phyloP scores from a whole-genome alignment of 495 filamentous ascomycete species.

The Pyrenula massariospora region DNA sequence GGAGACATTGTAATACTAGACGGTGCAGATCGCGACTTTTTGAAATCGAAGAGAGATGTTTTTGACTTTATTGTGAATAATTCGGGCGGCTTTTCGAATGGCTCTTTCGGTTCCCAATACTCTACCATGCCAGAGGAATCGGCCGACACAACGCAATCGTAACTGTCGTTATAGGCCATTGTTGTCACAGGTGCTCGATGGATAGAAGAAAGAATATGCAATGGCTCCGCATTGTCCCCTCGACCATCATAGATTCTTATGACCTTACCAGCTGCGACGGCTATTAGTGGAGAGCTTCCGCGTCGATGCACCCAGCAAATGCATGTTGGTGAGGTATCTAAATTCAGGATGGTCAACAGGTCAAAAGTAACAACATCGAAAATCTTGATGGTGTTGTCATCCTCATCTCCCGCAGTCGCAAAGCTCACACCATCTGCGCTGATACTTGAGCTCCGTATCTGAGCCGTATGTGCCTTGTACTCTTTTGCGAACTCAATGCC shows the following conservation, averaged over 20 bases:
- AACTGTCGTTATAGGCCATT: constrained; percentile 81
- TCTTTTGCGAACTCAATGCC: constrained; percentile 97
- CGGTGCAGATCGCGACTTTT: constrained; percentile 81
- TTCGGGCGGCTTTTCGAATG: constrained; percentile 81
- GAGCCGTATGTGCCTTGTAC: constrained; percentile 79
- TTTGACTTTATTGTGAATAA: constrained; percentile 88
- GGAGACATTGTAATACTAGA: constrained; percentile 80
- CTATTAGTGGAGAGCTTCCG: constrained; percentile 78
- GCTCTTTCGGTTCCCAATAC: constrained; percentile 73
- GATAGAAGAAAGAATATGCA: constrained; percentile 62
- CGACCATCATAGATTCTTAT: constrained; percentile 84
- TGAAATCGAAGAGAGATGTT: constrained; percentile 93
- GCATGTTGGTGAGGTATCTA: constrained; percentile 63
- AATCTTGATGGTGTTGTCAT: constrained; percentile 82
- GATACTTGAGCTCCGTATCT: constrained; percentile 69
- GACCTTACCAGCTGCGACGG: constrained; percentile 68
- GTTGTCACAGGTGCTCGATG: constrained; percentile 70
- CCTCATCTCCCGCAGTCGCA: constrained; percentile 60
- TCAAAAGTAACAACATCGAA: constrained; percentile 96
- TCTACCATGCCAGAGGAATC: constrained; percentile 93
- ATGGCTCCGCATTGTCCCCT: constrained; percentile 59
- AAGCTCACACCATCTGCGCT: constrained; percentile 90
- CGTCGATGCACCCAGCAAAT: constrained; percentile 90
- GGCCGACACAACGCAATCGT: constrained; percentile 78
- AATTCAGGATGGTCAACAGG: constrained; percentile 64